Evolutionary conservation across 208 protist genomes (phyloP).

Genomic region (Wallacemonas collosoma): DNA sequence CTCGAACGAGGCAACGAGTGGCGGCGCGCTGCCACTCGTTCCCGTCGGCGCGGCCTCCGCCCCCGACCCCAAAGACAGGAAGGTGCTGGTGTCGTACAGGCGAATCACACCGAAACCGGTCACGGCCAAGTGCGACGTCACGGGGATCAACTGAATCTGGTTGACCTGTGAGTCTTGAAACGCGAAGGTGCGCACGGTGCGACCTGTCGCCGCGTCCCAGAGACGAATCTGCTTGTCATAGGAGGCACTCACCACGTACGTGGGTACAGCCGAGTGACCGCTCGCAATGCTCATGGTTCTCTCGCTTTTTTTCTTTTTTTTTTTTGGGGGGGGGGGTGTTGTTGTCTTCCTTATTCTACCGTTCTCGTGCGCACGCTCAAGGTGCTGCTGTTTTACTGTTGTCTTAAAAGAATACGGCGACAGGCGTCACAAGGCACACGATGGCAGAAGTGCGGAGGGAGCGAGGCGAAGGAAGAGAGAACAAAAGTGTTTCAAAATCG

Average conservation of each 20-base stretch:
- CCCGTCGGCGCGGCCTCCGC: constrained; percentile 7
- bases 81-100: constrained; percentile 51
- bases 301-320: background rate
- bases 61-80: background rate
- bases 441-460: no score
- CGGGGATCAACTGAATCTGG: constrained; percentile 51
- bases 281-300: constrained; percentile 4
- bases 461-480: no score
- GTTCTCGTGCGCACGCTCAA: background rate
- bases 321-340: no score
- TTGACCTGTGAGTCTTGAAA: constrained; percentile 89
- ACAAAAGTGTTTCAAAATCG: no score
- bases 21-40: constrained; percentile 30
- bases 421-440: no score
- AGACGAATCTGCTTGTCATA: constrained; percentile 89
- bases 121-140: constrained; percentile 66
- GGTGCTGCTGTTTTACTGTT: no score
- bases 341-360: background rate
- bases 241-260: constrained; percentile 66
- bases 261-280: background rate
- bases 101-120: constrained; percentile 72
- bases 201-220: constrained; percentile 74
- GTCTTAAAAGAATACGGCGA: no score
- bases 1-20: constrained; percentile 68
- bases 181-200: constrained; percentile 66